Evolutionary conservation across 352 stramenopile species (phyloP), one percentile per base, ranked within the genome.

Genomic region (Blastocystis sp.): DNA sequence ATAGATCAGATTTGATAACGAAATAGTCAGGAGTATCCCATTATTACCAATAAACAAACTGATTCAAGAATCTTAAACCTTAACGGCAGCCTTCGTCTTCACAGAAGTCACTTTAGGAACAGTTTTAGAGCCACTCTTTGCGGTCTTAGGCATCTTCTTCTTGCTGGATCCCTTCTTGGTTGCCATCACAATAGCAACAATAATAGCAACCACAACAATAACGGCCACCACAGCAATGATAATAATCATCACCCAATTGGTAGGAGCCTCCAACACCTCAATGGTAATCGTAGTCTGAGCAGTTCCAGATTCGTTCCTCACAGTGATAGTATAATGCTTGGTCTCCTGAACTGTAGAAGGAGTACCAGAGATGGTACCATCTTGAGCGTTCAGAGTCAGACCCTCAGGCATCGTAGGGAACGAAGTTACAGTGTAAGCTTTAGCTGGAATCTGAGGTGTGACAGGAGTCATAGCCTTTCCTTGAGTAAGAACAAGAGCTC

Each of bases 201-300:
- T 27, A 24, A 87, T 24, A 11, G 56, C 63, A 1, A 87, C 32
- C 14, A 87, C 32, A 35, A 77, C 56, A 57, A 87, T 77, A 9
- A 87, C 46, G 1, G 63, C 77, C 0, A 87, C 77, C 4, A 87
- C 56, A 83, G 49, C 35, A 39, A 87, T 87, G 24, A 87, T 42
- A 12, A 81, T 43, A 27, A 78, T 58, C 67, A 78, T 39, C 19
- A 61, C n/a, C 67, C 67, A 78, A 52, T 78, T 78, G 4, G 46
- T 39, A 16, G 67, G 39, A 61, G 67, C 39, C 27, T 78, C 46
- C 61, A 71, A n/a, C 27, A 71, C 61, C 14, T 63, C 42, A 19
- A 78, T 59, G 11, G 42, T 58, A 29, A 78, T 78, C 7, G 43
- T 24, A 32, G 32, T 24, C 42, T 27, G 56, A 21, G n/a, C n/a